Conservation (phyloP, 164 flowering plant genomes). For the Annona squamosa region DNA sequence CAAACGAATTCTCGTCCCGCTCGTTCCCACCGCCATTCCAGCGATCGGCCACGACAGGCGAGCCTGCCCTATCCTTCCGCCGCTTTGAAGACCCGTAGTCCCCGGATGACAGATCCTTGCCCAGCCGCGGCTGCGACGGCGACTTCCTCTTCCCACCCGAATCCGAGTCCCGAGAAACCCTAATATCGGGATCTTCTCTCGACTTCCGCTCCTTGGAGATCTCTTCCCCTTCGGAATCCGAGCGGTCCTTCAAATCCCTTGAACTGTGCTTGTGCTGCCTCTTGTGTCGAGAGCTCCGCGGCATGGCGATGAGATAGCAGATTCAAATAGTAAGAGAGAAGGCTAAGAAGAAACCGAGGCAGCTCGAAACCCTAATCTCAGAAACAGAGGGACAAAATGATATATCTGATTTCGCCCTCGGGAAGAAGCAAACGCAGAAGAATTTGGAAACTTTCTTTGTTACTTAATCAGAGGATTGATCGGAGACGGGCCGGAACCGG, state of each 20-base stretch:
- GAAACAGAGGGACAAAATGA: not conserved
- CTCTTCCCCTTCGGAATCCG: slow-evolving; percentile 22
- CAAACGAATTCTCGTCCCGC: not conserved
- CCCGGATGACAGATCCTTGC: slow-evolving; percentile 8
- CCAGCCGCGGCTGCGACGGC: slow-evolving; percentile 1
- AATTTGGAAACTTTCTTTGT: not conserved
- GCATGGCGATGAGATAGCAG: slow-evolving; percentile 27
- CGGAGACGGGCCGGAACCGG: not conserved
- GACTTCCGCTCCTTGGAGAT: slow-evolving; percentile 17
- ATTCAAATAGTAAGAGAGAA: not conserved
- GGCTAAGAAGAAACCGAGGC: not conserved
- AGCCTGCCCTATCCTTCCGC: slow-evolving; percentile 22
- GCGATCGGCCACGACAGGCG: slow-evolving; percentile 17
- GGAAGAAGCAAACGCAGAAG: not conserved
- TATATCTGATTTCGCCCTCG: not conserved
- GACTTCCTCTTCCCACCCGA: slow-evolving; percentile 20
- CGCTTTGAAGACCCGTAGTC: slow-evolving; percentile 14
- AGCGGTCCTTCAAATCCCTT: slow-evolving; percentile 29
- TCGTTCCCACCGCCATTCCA: slow-evolving; percentile 30
- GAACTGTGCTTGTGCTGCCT: slow-evolving; percentile 50
- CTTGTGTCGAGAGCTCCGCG: slow-evolving; percentile 59
- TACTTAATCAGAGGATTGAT: not conserved
- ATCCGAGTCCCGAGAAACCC: slow-evolving; percentile 20
- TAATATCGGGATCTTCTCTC: slow-evolving; percentile 14
- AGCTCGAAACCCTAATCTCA: slow-evolving; percentile 1